A percentile compares a stretch with the other conserved stretches of the same genome.
Conservation (phyloP, 345 rosid species). For the Rhodomyrtus tomentosa region DNA sequence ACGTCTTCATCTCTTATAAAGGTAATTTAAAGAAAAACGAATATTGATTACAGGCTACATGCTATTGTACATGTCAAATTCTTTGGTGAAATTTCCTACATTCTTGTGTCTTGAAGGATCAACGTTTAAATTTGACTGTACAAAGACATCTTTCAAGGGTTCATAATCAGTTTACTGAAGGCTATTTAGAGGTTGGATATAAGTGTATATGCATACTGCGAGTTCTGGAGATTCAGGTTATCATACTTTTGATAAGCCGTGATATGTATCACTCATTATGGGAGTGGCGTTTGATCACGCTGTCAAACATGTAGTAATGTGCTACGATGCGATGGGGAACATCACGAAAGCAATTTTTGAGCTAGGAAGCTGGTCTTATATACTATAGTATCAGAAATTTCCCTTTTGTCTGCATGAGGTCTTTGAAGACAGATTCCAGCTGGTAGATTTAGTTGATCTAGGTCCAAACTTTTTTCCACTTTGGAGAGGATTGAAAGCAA, state of each 20-base stretch:
- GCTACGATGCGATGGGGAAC: background rate
- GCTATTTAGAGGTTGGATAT: background rate
- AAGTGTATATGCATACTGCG: background rate
- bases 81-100: background rate
- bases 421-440: background rate
- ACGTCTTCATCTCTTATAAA: too few species aligned
- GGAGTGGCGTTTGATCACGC: background rate
- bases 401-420: background rate
- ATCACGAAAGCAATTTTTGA: background rate
- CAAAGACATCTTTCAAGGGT: background rate
- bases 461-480: background rate
- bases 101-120: background rate
- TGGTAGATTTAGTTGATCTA: background rate
- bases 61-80: background rate
- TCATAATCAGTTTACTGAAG: background rate
- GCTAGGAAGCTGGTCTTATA: background rate
- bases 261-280: background rate
- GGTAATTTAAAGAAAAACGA: slow-evolving; percentile 15
- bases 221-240: background rate
- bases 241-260: background rate
- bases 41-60: background rate
- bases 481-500: background rate
- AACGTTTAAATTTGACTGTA: background rate
- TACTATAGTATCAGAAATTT: background rate
- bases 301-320: background rate